Conservation (phyloP, 495 filamentous ascomycete genomes). For the Hyaloscypha finlandica region DNA sequence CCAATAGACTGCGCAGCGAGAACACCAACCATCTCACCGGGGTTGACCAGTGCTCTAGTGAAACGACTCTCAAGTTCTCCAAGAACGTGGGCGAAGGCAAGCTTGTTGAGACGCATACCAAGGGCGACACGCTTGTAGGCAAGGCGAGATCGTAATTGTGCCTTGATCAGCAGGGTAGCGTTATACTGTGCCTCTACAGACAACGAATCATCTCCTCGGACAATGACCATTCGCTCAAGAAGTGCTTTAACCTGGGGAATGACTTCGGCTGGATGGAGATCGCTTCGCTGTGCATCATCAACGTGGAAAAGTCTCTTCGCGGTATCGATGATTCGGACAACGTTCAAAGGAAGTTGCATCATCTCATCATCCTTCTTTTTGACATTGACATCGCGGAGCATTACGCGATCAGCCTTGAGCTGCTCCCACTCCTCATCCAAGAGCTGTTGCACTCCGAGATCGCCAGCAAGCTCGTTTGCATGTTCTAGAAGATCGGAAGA, state of each 20-base stretch:
- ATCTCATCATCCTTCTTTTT: constrained; percentile 66
- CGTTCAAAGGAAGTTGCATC: constrained; percentile 90
- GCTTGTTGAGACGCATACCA: constrained; percentile 80
- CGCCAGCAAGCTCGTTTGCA: constrained; percentile 82
- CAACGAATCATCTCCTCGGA: constrained; percentile 79
- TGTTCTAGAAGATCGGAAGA: constrained; percentile 79
- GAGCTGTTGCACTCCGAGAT: constrained; percentile 78
- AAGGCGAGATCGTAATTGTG: constrained; percentile 82
- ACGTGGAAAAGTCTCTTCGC: constrained; percentile 89
- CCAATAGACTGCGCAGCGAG: constrained; percentile 97
- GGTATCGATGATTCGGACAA: constrained; percentile 85
- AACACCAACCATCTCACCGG: constrained; percentile 98
- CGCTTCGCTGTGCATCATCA: constrained; percentile 78
- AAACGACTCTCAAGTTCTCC: constrained; percentile 91
- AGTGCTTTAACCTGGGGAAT: constrained; percentile 78
- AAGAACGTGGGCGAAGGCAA: constrained; percentile 89
- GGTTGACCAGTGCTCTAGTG: constrained; percentile 73
- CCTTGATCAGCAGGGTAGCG: constrained; percentile 87
- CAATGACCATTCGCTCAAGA: constrained; percentile 74
- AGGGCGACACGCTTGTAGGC: constrained; percentile 90
- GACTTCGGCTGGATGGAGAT: constrained; percentile 87
- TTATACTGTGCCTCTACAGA: constrained; percentile 86
- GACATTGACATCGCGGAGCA: constrained; percentile 62
- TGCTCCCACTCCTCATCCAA: constrained; percentile 89
- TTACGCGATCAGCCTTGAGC: constrained; percentile 70